These are phyloP conservation scores for Sodiomyces alkalinus DNA, from an alignment of 2,329 filamentous ascomycete species.

Conservation along the genomic window DNA sequence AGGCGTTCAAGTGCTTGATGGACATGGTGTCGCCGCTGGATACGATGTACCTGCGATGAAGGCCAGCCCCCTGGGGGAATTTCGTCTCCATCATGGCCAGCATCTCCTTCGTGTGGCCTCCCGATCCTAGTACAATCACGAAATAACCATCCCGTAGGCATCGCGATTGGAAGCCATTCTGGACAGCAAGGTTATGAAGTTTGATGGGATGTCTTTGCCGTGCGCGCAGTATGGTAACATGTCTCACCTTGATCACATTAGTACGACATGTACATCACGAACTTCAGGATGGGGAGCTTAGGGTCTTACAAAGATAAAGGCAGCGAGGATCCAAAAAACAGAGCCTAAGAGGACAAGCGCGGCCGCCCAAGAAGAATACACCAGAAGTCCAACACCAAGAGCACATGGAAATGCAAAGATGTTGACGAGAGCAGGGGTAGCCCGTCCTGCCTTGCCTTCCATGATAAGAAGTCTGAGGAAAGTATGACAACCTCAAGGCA, in stretches of 20 bases:
- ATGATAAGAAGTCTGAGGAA: too few relatives aligned
- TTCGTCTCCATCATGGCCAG: slow-evolving; percentile 59
- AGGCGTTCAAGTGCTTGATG: slow-evolving; percentile 47
- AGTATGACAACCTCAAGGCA: too few relatives aligned
- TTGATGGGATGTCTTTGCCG: slow-evolving; percentile 2
- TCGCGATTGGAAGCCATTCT: too few relatives aligned
- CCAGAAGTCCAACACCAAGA: too few relatives aligned
- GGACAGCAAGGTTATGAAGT: slow-evolving; percentile 1
- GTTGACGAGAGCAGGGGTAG: too few relatives aligned
- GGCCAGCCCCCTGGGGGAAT: slow-evolving; percentile 29
- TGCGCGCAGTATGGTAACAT: slow-evolving; percentile 3
- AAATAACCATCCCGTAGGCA: slow-evolving; percentile 36
- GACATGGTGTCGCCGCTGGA: slow-evolving; percentile 66
- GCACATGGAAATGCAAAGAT: too few relatives aligned
- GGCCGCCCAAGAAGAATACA: neutral
- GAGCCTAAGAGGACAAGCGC: neutral
- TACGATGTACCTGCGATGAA: slow-evolving; percentile 70
- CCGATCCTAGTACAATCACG: slow-evolving; percentile 75
- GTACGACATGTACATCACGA: neutral
- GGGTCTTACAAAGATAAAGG: slow-evolving; percentile 17
- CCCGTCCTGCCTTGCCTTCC: too few relatives aligned
- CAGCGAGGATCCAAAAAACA: slow-evolving; percentile 4
- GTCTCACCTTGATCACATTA: slow-evolving; percentile 2
- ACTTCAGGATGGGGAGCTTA: neutral
- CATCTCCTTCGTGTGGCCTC: slow-evolving; percentile 93